Evolutionary conservation across 164 flowering plant species (phyloP).

Genomic region (Liquidambar formosana): DNA sequence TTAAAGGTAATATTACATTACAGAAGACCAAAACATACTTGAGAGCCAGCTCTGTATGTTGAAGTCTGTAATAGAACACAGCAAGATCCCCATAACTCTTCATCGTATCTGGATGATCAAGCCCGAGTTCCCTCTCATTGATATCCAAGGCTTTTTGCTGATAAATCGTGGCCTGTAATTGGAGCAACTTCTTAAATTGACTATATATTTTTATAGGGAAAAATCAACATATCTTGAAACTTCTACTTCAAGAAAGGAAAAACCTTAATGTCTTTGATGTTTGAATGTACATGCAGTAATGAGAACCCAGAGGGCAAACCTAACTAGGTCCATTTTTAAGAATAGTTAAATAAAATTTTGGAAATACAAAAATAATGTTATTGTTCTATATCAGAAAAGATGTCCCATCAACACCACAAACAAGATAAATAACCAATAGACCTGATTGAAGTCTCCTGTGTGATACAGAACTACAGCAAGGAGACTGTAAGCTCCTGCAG

Average conservation of each 20-base stretch:
- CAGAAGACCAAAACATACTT: slow-evolving; percentile 55
- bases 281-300: neutral
- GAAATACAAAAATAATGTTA: neutral
- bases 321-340: neutral
- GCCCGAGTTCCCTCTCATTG: slow-evolving; percentile 96
- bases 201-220: neutral
- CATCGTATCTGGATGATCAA: slow-evolving; percentile 99
- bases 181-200: slow-evolving; percentile 5
- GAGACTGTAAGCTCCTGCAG: slow-evolving; percentile 99
- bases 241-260: neutral
- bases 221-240: neutral
- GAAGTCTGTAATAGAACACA: slow-evolving; percentile 97
- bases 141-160: slow-evolving; percentile 98
- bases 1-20: neutral
- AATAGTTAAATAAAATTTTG: neutral
- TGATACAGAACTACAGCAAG: slow-evolving; percentile 98
- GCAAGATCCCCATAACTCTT: slow-evolving; percentile 99
- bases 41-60: slow-evolving; percentile 96
- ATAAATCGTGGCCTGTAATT: slow-evolving; percentile 90
- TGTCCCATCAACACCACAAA: neutral
- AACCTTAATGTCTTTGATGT: neutral
- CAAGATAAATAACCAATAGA: slow-evolving; percentile 15
- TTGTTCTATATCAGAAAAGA: neutral
- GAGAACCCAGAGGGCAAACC: neutral
- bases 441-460: slow-evolving; percentile 99